These are phyloP conservation scores for Penicillium longicatenatum DNA, from an alignment of 495 filamentous ascomycete species.

Conservation along the genomic window DNA sequence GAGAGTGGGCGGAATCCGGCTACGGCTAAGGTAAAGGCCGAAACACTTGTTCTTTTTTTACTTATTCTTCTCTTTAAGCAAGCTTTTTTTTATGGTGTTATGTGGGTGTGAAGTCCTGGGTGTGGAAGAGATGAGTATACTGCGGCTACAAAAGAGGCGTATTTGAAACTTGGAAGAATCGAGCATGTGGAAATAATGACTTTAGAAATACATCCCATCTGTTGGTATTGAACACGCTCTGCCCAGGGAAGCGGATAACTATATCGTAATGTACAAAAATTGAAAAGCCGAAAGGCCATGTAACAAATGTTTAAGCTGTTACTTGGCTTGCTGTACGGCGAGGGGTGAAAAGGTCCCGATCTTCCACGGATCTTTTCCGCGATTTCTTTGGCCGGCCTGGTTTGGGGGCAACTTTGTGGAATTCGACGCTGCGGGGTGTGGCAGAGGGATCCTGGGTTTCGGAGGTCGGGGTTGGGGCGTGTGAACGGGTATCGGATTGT, in stretches of 20 bases:
- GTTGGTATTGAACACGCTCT: conserved; percentile 13
- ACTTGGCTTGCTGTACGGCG: neutral
- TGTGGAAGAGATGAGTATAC: too few relatives aligned
- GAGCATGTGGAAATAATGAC: neutral
- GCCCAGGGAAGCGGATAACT: conserved; percentile 4
- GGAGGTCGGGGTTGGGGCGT: neutral
- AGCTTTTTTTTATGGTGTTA: too few relatives aligned
- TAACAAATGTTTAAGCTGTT: neutral
- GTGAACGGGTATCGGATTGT: neutral
- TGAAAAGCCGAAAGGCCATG: neutral
- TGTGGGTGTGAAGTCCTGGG: too few relatives aligned
- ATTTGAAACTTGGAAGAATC: too few relatives aligned
- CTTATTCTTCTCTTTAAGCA: too few relatives aligned
- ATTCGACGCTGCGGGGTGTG: conserved; percentile 8
- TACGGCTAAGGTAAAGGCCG: too few relatives aligned
- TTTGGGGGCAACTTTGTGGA: conserved; percentile 4
- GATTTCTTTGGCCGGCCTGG: neutral
- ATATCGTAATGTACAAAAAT: conserved; percentile 24
- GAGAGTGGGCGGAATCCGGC: too few relatives aligned
- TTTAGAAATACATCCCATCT: conserved; percentile 14
- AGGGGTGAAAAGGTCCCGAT: neutral
- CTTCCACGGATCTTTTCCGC: neutral
- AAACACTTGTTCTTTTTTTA: too few relatives aligned
- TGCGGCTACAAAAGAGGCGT: too few relatives aligned
- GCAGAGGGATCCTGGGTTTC: conserved; percentile 4